Conservation (phyloP, 495 filamentous ascomycete genomes). For the Trichocladium uniseriatum region DNA sequence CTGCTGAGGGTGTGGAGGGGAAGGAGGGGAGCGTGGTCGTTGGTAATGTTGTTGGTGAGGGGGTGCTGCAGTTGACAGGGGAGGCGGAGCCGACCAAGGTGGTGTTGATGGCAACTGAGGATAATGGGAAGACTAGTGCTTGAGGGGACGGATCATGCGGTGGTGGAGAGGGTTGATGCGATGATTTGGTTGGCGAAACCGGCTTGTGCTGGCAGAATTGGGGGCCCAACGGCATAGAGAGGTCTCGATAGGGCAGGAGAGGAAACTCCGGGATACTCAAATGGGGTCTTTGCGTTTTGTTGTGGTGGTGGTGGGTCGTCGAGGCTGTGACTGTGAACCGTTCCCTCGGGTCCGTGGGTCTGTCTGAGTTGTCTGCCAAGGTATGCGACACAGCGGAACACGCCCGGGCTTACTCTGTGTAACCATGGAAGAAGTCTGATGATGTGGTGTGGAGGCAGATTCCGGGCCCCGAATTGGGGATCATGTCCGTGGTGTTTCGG, state of each 20-base stretch:
- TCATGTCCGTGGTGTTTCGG: background rate
- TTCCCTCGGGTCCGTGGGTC: background rate
- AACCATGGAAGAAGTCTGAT: background rate
- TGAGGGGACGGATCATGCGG: too few relatives aligned
- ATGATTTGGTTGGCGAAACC: background rate
- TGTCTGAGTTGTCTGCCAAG: constrained; percentile 1
- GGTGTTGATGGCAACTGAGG: background rate
- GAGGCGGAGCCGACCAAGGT: background rate
- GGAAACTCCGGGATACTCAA: background rate
- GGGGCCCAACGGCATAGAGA: too few relatives aligned
- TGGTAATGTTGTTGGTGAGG: background rate
- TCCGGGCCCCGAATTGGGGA: background rate
- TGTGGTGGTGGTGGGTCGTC: background rate
- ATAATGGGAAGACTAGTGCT: constrained; percentile 5
- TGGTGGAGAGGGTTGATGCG: too few relatives aligned
- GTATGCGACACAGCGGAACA: background rate
- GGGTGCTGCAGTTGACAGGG: background rate
- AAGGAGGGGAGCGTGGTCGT: background rate
- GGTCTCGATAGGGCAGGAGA: too few relatives aligned
- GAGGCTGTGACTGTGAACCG: background rate
- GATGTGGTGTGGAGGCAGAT: background rate
- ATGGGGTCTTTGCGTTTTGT: background rate
- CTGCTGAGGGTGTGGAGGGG: background rate
- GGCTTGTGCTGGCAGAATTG: too few relatives aligned
- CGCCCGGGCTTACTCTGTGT: background rate